Conservation (phyloP, 2,329 filamentous ascomycete species). For the Fusarium tuaranense region DNA sequence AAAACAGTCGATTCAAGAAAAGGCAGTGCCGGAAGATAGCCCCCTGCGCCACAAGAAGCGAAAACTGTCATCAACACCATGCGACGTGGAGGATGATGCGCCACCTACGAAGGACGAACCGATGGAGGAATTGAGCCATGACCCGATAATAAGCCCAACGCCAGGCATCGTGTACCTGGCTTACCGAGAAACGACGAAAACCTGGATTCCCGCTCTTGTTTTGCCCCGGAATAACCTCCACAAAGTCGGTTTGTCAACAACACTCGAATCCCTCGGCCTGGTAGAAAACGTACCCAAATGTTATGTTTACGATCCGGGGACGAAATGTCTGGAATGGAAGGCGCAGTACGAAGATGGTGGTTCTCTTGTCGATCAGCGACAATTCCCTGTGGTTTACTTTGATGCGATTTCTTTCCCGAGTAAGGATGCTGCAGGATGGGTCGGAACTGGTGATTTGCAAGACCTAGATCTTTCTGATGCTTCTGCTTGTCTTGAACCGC, state of each 20-base stretch:
- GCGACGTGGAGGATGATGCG: not conserved
- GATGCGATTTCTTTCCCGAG: not conserved
- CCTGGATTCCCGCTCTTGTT: slow-evolving; percentile 11
- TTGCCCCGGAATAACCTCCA: not conserved
- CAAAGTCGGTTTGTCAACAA: not conserved
- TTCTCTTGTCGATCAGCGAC: not conserved
- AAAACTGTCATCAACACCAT: not conserved
- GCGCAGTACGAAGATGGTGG: not conserved
- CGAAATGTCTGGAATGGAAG: not conserved
- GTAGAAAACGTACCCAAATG: slow-evolving; percentile 9
- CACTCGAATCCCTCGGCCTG: slow-evolving; percentile 8
- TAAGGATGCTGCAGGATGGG: not conserved
- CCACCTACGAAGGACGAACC: not conserved
- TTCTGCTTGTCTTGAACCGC: not conserved
- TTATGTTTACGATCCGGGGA: not conserved
- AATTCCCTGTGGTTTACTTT: slow-evolving; percentile 5
- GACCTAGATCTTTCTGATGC: not conserved
- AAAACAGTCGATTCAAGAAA: not conserved
- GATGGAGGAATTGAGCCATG: not conserved
- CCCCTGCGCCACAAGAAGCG: not conserved
- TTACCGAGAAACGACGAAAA: slow-evolving; percentile 7
- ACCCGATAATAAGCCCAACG: not conserved
- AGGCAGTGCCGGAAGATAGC: not conserved
- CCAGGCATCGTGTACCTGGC: slow-evolving; percentile 8
- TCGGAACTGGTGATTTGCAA: not conserved